Conservation (phyloP, 441 rosid genomes). For the Croton setiger region DNA sequence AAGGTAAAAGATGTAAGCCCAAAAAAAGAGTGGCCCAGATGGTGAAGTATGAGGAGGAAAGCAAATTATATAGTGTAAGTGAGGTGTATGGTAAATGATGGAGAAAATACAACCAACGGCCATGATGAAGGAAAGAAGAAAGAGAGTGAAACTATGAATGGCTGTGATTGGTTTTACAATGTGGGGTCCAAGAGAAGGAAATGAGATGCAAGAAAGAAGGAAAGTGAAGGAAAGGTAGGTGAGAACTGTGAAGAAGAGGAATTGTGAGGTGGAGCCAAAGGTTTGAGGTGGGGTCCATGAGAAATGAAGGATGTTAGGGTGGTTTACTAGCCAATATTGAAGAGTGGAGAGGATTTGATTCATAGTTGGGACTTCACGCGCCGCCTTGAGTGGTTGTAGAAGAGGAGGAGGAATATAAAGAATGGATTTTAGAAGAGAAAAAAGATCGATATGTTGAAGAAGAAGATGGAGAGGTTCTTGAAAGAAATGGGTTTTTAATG, state of each 20-base stretch:
- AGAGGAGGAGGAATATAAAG: background rate
- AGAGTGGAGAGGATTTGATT: constrained; percentile 26
- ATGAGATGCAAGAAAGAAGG: constrained; percentile 29
- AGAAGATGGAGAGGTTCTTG: too few species aligned
- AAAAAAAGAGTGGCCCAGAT: constrained; percentile 52
- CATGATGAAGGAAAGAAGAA: constrained; percentile 44
- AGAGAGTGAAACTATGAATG: constrained; percentile 53
- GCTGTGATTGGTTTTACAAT: constrained; percentile 55
- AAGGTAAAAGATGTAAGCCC: constrained; percentile 65
- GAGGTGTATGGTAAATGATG: constrained; percentile 23
- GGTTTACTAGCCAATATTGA: constrained; percentile 54
- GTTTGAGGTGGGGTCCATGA: constrained; percentile 59
- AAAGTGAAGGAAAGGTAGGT: constrained; percentile 52
- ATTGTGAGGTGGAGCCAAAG: constrained; percentile 56
- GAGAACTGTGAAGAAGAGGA: constrained; percentile 43
- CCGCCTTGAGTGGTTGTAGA: background rate
- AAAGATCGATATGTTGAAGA: too few species aligned
- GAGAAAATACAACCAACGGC: constrained; percentile 61
- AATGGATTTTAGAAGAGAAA: background rate
- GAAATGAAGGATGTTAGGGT: constrained; percentile 59
- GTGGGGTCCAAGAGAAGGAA: constrained; percentile 32
- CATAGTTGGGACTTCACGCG: background rate
- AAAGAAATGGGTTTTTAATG: too few species aligned
- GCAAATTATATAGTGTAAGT: constrained; percentile 39
- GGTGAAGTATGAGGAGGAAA: constrained; percentile 43